A percentile compares a stretch with the other conserved stretches of the same genome.
phyloP scores from a whole-genome alignment of 2,329 filamentous ascomycete species.

The Mollisiaceae sp. region DNA sequence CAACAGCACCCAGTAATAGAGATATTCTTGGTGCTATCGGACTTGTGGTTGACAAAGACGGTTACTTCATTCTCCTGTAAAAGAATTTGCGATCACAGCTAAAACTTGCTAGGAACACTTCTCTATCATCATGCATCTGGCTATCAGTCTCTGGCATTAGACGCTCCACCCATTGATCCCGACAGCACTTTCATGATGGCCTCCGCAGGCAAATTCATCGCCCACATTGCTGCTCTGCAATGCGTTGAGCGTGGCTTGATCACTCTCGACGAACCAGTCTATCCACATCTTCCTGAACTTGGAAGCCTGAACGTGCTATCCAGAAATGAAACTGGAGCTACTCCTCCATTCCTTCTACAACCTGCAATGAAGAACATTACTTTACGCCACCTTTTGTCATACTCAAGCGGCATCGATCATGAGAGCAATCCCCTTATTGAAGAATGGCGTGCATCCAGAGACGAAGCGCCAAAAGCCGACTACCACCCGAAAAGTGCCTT shows the following conservation, averaged over 20 bases:
- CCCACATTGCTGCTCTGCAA: constrained; percentile 59
- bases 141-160: background rate
- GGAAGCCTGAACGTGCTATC: constrained; percentile 38
- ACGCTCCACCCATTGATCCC: background rate
- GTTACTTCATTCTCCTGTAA: background rate
- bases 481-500: constrained; percentile 6
- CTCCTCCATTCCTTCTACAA: constrained; percentile 27
- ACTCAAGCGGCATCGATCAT: constrained; percentile 36
- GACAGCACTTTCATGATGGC: constrained; percentile 46
- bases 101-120: background rate
- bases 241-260: constrained; percentile 58
- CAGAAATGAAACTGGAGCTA: constrained; percentile 31
- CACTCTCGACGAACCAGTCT: constrained; percentile 51
- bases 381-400: constrained; percentile 38
- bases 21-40: background rate
- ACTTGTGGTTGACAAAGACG: background rate
- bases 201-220: constrained; percentile 62
- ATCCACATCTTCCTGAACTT: constrained; percentile 34
- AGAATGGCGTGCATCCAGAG: constrained; percentile 22
- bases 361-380: constrained; percentile 36
- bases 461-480: background rate
- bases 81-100: too few relatives aligned
- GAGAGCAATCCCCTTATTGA: constrained; percentile 26
- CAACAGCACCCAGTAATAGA: background rate
- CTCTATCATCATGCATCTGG: constrained; percentile 10